These are phyloP conservation scores for Starmerella asiatica DNA, from an alignment of 805 yeast genomes.

Conservation along the genomic window DNA sequence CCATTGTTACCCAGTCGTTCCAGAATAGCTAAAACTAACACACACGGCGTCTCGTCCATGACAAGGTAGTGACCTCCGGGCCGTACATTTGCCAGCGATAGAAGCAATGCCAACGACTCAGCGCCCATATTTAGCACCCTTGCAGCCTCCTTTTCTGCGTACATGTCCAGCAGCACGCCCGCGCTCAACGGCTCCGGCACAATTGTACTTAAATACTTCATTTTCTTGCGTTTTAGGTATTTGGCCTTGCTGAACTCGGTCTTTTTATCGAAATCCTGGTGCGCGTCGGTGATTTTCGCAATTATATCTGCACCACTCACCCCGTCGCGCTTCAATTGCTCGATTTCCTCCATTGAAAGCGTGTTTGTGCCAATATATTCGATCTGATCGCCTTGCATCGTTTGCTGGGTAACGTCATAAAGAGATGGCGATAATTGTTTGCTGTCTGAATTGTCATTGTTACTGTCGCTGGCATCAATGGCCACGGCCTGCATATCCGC, in stretches of 20 bases:
- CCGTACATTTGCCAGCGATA: conserved; percentile 67
- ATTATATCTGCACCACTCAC: conserved; percentile 68
- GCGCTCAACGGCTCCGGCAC: conserved; percentile 65
- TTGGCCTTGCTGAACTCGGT: conserved; percentile 84
- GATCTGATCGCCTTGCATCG: conserved; percentile 51
- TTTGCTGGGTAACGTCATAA: conserved; percentile 37
- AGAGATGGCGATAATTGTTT: neutral
- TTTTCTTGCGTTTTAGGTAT: conserved; percentile 80
- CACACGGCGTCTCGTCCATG: conserved; percentile 89
- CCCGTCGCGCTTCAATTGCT: conserved; percentile 59
- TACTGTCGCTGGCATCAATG: conserved; percentile 29
- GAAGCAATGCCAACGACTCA: conserved; percentile 65
- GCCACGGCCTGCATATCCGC: conserved; percentile 25
- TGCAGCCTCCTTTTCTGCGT: conserved; percentile 61
- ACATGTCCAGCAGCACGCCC: conserved; percentile 56
- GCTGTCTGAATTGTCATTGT: too few species aligned
- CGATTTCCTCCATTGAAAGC: conserved; percentile 68
- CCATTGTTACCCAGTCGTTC: conserved; percentile 78
- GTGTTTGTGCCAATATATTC: conserved; percentile 60
- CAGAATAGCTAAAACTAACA: conserved; percentile 68
- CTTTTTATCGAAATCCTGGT: conserved; percentile 75
- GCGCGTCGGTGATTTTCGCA: conserved; percentile 67
- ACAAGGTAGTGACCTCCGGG: conserved; percentile 85
- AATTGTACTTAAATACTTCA: conserved; percentile 76
- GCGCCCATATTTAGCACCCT: conserved; percentile 68